Evolutionary conservation across 805 yeast species (phyloP), one percentile per base, ranked within the genome.

Genomic region (Metschnikowia lachancei): DNA sequence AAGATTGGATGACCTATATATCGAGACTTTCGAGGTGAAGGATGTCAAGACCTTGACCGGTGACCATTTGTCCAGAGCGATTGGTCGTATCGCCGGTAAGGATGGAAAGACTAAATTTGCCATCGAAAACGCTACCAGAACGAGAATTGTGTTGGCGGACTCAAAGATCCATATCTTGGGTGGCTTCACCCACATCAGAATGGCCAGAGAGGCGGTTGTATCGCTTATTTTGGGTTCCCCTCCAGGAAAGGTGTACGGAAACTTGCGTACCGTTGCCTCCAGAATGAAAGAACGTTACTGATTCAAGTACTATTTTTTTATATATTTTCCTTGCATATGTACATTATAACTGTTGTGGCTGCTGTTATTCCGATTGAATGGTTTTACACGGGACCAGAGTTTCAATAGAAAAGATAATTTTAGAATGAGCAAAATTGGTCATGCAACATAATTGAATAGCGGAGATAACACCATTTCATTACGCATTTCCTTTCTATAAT

Each of bases 31-130:
- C 63, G 99, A 94, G 65, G 78, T 94, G 59, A 94, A 94, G 66
- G 99, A 94, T 68, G 97, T 94, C 47, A 95, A 94, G 70, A 92
- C 97, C 4, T 74, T 94, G 56, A 83, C 82, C 24, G 99, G 98
- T 22, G 99, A 94, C 70, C 99, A 94, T 79, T 76, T 94, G 64
- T 86, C 96, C 43, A 85, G 99, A 78, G 99, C 99, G 7, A 94
- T 94, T 65, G 99, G 99, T 62, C 89, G 99, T 78, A 94, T 94
- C 68, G 99, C 99, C 12, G 99, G 99, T 67, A 95, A 94, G 64
- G 99, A 94, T 64, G 99, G 99, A 63, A 92, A 91, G 70, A 94
- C 98, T 52, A 94, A 92, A 72, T 94, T 92, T 67, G 97, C 99
- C 28, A 94, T 94, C 62, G 99, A 94, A 70, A 94, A 94, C 63